phyloP scores from a whole-genome alignment of 208 protist species.

The Leishmania martiniquensis region DNA sequence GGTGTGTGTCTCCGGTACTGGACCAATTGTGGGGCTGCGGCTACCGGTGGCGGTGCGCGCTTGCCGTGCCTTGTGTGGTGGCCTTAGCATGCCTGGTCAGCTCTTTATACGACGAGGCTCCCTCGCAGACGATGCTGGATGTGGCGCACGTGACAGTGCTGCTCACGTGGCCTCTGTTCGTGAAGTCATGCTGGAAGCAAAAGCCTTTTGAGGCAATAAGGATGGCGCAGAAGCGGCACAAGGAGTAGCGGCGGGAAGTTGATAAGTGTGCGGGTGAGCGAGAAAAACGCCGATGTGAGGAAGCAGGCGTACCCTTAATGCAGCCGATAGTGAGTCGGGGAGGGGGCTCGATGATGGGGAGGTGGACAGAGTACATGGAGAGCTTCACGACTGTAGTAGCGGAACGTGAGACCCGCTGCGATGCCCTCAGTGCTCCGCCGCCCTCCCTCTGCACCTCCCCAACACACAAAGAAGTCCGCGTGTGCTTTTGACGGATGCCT shows the following conservation, averaged over 20 bases:
- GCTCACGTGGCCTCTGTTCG: slow-evolving; percentile 28
- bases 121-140: slow-evolving; percentile 24
- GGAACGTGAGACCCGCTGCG: not conserved
- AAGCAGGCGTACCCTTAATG: no score
- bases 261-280: not conserved
- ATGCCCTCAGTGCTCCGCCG: not conserved
- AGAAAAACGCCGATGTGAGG: not conserved
- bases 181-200: slow-evolving; percentile 42
- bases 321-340: not conserved
- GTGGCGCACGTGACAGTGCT: slow-evolving; percentile 26
- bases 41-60: slow-evolving; percentile 40
- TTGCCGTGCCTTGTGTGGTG: slow-evolving; percentile 40
- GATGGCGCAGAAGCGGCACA: slow-evolving; percentile 33
- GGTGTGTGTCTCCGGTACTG: slow-evolving; percentile 61
- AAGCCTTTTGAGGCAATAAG: slow-evolving; percentile 28
- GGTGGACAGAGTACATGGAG: not conserved
- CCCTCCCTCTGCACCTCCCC: not conserved
- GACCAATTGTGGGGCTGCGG: slow-evolving; percentile 41
- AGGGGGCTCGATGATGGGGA: not conserved
- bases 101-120: slow-evolving; percentile 17
- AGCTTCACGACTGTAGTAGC: not conserved
- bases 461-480: not conserved
- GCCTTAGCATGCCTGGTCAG: slow-evolving; percentile 26
- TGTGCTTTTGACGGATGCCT: not conserved
- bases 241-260: slow-evolving; percentile 24